These are phyloP conservation scores for Pelagophyceae sp. DNA, from an alignment of 352 stramenopile species.

Conservation along the genomic window DNA sequence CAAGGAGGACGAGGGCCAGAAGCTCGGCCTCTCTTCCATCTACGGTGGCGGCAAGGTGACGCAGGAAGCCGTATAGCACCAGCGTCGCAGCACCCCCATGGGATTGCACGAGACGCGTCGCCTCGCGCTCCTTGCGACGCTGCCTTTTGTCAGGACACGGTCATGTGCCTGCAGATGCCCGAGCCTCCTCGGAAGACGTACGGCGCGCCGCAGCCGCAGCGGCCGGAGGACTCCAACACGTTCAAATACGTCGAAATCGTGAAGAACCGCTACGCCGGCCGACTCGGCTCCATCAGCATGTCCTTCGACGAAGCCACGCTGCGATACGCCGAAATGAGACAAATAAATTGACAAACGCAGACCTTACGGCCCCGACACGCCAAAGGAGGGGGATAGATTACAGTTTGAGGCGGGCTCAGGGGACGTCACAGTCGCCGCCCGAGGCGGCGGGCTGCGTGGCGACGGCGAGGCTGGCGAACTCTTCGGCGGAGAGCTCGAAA, in stretches of 20 bases:
- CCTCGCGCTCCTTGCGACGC: no score
- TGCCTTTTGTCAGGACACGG: no score
- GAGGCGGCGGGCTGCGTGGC: no score
- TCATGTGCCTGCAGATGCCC: constrained; percentile 92
- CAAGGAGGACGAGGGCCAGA: constrained; percentile 89
- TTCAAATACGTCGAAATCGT: constrained; percentile 92
- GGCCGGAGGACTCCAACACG: constrained; percentile 41
- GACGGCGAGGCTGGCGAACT: constrained; percentile 34
- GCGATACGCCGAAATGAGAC: constrained; percentile 48
- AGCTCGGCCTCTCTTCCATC: constrained; percentile 85
- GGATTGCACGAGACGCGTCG: no score
- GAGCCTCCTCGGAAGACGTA: constrained; percentile 31
- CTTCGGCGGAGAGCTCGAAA: constrained; percentile 34
- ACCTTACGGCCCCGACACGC: no score
- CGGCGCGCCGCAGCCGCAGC: neutral
- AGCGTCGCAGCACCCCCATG: no score
- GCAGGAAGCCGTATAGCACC: constrained; percentile 96
- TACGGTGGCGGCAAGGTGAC: constrained; percentile 97
- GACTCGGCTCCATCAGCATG: constrained; percentile 70
- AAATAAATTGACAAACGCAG: no score
- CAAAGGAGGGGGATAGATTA: no score
- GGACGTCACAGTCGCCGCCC: no score
- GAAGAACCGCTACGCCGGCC: constrained; percentile 88
- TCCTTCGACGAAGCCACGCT: constrained; percentile 62
- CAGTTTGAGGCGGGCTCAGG: no score